Percentiles rank a stretch among this genome's conserved stretches.
Evolutionary conservation across 495 filamentous ascomycete genomes (phyloP).

Genomic region (Sordaria brevicollis): DNA sequence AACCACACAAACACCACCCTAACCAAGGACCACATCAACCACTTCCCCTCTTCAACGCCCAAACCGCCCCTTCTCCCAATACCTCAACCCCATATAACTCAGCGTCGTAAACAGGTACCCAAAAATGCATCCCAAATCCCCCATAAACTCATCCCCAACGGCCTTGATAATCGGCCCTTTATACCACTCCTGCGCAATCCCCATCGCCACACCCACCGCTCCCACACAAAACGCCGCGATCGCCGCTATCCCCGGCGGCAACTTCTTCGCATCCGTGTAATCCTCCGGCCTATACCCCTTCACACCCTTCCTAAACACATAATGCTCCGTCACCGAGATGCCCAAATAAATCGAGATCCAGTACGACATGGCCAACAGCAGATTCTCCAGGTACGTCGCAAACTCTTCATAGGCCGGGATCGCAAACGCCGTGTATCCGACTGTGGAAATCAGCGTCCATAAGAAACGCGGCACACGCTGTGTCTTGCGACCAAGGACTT

Average conservation of each 20-base stretch:
- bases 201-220: constrained; percentile 59
- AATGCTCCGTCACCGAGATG: constrained; percentile 63
- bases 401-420: constrained; percentile 73
- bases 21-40: background rate
- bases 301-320: constrained; percentile 61
- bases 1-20: background rate
- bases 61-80: constrained; percentile 46
- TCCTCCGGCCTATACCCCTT: constrained; percentile 48
- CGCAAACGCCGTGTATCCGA: constrained; percentile 62
- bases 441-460: constrained; percentile 60
- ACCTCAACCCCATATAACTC: constrained; percentile 37
- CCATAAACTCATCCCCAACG: constrained; percentile 50
- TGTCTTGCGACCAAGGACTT: constrained; percentile 55
- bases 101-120: constrained; percentile 45
- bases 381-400: constrained; percentile 60
- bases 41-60: constrained; percentile 20
- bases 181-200: constrained; percentile 72
- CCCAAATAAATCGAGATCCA: constrained; percentile 79
- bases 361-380: constrained; percentile 73
- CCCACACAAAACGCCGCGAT: constrained; percentile 56
- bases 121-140: constrained; percentile 70
- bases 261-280: constrained; percentile 47
- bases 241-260: constrained; percentile 67
- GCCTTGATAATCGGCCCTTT: constrained; percentile 59
- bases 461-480: constrained; percentile 66